Base-by-base conservation (phyloP, 1,284 basidiomycete species). In the Tilletia indica region DNA sequence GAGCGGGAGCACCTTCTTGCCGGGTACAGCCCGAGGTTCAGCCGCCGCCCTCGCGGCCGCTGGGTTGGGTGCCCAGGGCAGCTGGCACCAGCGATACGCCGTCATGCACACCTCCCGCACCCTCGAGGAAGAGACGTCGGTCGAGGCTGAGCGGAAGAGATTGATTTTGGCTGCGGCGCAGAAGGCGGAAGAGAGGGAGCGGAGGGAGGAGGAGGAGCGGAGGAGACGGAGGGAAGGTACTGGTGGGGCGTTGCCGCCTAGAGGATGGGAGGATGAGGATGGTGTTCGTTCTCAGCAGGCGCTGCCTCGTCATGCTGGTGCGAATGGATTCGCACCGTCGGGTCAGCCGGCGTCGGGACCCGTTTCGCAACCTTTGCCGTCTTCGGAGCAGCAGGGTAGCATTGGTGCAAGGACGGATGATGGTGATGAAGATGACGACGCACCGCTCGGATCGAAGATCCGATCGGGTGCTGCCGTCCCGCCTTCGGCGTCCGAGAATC, bases 71-170 rank as follows among this genome's bases (percentile, higher is more conserved):
- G 51, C 51, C 51, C 51, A 54, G n/a, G 51, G 51, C 8, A 54
- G 51, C 51, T 54, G 51, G 51, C 16, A 54, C 51, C 51, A 54
- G 51, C 51, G 51, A 11, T 54, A 54, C 51, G 51, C 51, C 51
- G 51, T 54, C 11, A 54, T 54, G 51, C 51, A 54, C 51, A 54
- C 51, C 51, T 54, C 51, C 1, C 51, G 51, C 2, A 25, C 21
- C 12, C 4, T 54, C 11, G 51, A 54, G 51, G 19, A 54, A 25
- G 51, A 54, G 51, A 25, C 12, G 11, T 8, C 51, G 8, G 51
- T 19, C 12, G 51, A 54, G 51, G 51, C 51, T 11, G 51, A 54
- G 51, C 51, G 51, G 51, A 54, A 54, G 51, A 8, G 51, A 4
- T 11, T 19, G 6, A 54, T 54, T 1, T 19, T 54, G 6, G 51